Percentiles rank a stretch among this genome's conserved stretches.
phyloP scores from a whole-genome alignment of 2,329 filamentous ascomycete genomes.

The Colletotrichum horii region DNA sequence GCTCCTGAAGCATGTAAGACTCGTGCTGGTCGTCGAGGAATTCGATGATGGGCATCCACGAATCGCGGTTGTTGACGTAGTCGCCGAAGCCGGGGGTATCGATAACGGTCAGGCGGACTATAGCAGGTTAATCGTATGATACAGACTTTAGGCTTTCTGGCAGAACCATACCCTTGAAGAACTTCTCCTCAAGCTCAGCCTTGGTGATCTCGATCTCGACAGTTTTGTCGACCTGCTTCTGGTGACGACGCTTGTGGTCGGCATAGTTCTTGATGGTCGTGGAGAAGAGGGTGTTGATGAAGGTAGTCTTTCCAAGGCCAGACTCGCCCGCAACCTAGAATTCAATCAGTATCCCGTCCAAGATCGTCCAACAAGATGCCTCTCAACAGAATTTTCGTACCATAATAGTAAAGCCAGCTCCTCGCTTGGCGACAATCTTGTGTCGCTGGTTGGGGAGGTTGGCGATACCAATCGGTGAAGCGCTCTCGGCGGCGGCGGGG shows the following conservation, averaged over 20 bases:
- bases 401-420: conserved; percentile 99
- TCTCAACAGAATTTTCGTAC: conserved; percentile 54
- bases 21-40: conserved; percentile 99
- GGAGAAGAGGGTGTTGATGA: conserved; percentile 99
- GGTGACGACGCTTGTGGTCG: conserved; percentile 98
- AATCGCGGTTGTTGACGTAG: conserved; percentile 99
- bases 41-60: conserved; percentile 99
- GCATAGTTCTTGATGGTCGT: conserved; percentile 99
- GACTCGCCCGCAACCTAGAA: conserved; percentile 94
- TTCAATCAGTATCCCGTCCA: background rate
- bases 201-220: conserved; percentile 99
- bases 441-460: conserved; percentile 77
- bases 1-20: conserved; percentile 99
- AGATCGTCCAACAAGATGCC: background rate
- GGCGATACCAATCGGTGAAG: conserved; percentile 75
- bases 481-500: conserved; percentile 61
- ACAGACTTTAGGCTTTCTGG: background rate
- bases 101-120: conserved; percentile 97
- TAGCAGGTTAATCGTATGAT: conserved; percentile 20
- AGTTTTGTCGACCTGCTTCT: conserved; percentile 99
- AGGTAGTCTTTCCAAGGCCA: conserved; percentile 97
- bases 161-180: conserved; percentile 87
- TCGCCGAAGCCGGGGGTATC: conserved; percentile 99
- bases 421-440: conserved; percentile 81
- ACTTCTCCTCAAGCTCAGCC: conserved; percentile 99